Conservation (phyloP, 768 basidiomycete genomes). For the Suillus luteus region DNA sequence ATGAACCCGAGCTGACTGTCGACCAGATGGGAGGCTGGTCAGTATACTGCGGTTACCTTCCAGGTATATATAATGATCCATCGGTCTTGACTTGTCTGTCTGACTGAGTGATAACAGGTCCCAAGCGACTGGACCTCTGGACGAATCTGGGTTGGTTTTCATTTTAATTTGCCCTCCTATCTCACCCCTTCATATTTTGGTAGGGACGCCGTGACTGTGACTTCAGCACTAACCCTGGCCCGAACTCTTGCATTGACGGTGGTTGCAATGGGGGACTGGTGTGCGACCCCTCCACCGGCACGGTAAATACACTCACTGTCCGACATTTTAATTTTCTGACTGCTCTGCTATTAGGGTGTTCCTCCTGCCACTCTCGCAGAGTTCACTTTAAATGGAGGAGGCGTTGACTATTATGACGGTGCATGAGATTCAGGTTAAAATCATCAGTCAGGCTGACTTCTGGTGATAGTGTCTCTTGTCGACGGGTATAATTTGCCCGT, state of each 20-base stretch:
- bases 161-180: neutral
- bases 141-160: slow-evolving; percentile 56
- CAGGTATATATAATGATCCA: slow-evolving; percentile 16
- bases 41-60: slow-evolving; percentile 30
- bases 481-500: slow-evolving; percentile 68
- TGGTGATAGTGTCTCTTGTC: slow-evolving; percentile 57
- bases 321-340: neutral
- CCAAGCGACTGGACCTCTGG: slow-evolving; percentile 68
- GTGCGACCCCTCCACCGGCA: slow-evolving; percentile 54
- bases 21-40: slow-evolving; percentile 37
- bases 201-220: slow-evolving; percentile 61
- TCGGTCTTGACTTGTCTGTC: neutral
- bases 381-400: slow-evolving; percentile 54
- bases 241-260: slow-evolving; percentile 60
- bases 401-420: slow-evolving; percentile 64
- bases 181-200: neutral
- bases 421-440: slow-evolving; percentile 3
- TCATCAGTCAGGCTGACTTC: neutral
- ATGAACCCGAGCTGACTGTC: slow-evolving; percentile 6
- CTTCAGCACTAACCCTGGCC: slow-evolving; percentile 52
- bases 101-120: slow-evolving; percentile 34
- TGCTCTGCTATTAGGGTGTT: slow-evolving; percentile 43
- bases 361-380: slow-evolving; percentile 73
- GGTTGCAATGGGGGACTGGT: slow-evolving; percentile 70
- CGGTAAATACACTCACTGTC: slow-evolving; percentile 31